Evolutionary conservation across 352 stramenopile species (phyloP).

Genomic region (Phytophthora nicotianae): DNA sequence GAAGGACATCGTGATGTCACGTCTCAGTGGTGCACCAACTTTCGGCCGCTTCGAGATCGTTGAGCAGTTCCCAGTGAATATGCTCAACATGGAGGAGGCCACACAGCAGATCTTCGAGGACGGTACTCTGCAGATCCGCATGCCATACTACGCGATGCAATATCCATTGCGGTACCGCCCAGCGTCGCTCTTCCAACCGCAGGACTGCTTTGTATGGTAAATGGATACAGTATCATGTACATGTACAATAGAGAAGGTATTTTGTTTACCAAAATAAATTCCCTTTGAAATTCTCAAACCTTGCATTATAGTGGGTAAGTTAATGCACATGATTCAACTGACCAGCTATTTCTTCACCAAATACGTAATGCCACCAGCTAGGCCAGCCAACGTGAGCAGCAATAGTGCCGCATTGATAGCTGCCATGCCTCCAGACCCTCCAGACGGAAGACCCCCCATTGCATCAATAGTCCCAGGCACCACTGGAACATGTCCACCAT

Average conservation of each 20-base stretch:
- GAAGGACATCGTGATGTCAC: slow-evolving; percentile 62
- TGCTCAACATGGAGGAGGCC: slow-evolving; percentile 57
- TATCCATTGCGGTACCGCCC: slow-evolving; percentile 36
- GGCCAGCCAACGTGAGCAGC: too few species aligned
- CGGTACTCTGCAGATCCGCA: slow-evolving; percentile 59
- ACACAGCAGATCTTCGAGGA: slow-evolving; percentile 53
- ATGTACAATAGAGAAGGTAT: slow-evolving; percentile 26
- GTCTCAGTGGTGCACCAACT: slow-evolving; percentile 55
- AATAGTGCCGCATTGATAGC: too few species aligned
- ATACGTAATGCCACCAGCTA: too few species aligned
- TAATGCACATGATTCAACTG: too few species aligned
- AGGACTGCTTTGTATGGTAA: slow-evolving; percentile 49
- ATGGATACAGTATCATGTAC: background rate
- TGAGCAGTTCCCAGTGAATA: slow-evolving; percentile 51
- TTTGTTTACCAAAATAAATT: background rate
- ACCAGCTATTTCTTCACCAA: too few species aligned
- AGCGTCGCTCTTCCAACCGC: slow-evolving; percentile 41
- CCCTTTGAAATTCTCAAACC: too few species aligned
- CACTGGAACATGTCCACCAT: too few species aligned
- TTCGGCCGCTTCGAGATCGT: slow-evolving; percentile 74
- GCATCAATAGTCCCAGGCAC: too few species aligned
- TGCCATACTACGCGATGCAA: slow-evolving; percentile 54
- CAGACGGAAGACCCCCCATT: too few species aligned
- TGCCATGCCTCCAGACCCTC: too few species aligned
- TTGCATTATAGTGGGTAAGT: too few species aligned